phyloP scores from a whole-genome alignment of 2,329 filamentous ascomycete genomes.

The Amylocarpus encephaloides region DNA sequence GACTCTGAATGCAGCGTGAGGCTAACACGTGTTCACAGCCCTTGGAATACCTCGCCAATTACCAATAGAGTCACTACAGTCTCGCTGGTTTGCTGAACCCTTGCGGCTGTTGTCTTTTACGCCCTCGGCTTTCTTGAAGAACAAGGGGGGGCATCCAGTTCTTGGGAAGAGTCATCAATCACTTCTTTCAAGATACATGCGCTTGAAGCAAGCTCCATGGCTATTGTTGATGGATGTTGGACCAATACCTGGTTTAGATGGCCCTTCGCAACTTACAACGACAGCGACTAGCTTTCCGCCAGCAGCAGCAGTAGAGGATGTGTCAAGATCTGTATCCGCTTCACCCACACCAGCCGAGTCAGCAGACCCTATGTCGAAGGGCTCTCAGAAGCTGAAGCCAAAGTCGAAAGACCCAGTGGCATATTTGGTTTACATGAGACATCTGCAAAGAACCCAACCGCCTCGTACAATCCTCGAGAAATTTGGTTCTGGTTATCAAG shows the following conservation, averaged over 20 bases:
- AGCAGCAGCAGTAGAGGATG: conserved; percentile 38
- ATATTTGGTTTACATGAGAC: conserved; percentile 74
- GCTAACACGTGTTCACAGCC: conserved; percentile 12
- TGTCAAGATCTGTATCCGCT: conserved; percentile 30
- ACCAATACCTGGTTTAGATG: conserved; percentile 36
- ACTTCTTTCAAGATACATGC: conserved; percentile 57
- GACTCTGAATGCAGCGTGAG: no score
- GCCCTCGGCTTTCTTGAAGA: conserved; percentile 50
- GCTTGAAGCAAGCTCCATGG: conserved; percentile 56
- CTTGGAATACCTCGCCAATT: conserved; percentile 52
- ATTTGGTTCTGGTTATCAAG: conserved; percentile 75
- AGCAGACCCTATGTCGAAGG: conserved; percentile 33
- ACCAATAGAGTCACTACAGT: conserved; percentile 54
- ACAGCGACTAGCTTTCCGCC: conserved; percentile 31
- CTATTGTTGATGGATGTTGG: conserved; percentile 58
- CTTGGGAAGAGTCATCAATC: conserved; percentile 55
- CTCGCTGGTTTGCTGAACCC: conserved; percentile 64
- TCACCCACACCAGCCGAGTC: conserved; percentile 70
- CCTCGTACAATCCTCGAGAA: conserved; percentile 55
- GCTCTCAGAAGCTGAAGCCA: conserved; percentile 29
- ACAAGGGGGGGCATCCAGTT: conserved; percentile 55
- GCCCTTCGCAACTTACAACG: conserved; percentile 25
- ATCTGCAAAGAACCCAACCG: conserved; percentile 77
- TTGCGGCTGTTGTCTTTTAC: conserved; percentile 54
- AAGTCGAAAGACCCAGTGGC: conserved; percentile 50